phyloP scores from a whole-genome alignment of 164 flowering plant genomes.

The Liriodendron chinense region DNA sequence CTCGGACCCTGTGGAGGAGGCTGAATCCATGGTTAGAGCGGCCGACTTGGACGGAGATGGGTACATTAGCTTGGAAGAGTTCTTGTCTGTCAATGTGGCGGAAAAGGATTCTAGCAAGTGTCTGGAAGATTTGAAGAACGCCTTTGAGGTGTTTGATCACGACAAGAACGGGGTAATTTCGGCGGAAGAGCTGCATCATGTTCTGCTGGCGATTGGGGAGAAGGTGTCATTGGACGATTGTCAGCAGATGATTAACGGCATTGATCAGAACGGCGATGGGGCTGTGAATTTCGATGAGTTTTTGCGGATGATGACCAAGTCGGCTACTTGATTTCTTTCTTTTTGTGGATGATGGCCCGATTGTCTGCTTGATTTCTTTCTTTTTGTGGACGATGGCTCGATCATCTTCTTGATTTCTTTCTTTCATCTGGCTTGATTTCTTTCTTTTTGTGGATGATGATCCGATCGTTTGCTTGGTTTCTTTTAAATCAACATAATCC shows the following conservation, averaged over 20 bases:
- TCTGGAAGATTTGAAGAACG: conserved; percentile 15
- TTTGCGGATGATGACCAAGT: no score
- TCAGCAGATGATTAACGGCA: conserved; percentile 10
- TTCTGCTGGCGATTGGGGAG: conserved; percentile 15
- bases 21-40: conserved; percentile 11
- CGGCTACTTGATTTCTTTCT: no score
- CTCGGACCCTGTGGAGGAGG: conserved; percentile 2
- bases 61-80: conserved; percentile 17
- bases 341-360: no score
- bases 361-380: no score
- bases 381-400: no score
- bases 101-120: conserved; percentile 9
- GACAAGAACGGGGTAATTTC: conserved; percentile 18
- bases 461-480: no score
- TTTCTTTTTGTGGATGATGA: no score
- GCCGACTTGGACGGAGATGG: conserved; percentile 21
- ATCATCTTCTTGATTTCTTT: no score
- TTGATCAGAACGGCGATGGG: conserved; percentile 15
- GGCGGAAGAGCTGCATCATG: conserved; percentile 19
- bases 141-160: conserved; percentile 15
- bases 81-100: conserved; percentile 8
- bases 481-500: no score
- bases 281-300: conserved; percentile 18
- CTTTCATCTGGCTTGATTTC: no score
- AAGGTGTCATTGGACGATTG: conserved; percentile 10